Conservation (phyloP, 495 filamentous ascomycete genomes). For the Echria macrotheca region DNA sequence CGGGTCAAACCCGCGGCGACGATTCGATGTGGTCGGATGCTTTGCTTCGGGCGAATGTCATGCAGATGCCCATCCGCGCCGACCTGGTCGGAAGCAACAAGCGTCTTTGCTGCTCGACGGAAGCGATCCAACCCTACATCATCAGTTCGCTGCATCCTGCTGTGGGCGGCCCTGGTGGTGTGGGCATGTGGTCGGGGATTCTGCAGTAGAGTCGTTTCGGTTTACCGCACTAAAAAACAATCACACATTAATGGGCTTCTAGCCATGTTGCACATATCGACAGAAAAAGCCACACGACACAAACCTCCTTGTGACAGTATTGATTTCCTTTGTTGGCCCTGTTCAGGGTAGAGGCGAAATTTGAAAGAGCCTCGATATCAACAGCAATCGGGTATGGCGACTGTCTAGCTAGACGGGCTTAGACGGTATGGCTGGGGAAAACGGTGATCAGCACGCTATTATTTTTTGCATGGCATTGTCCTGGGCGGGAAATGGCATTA, state of each 20-base stretch:
- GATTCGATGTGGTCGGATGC: slow-evolving; percentile 34
- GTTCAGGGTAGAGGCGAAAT: slow-evolving; percentile 12
- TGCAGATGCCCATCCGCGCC: slow-evolving; percentile 34
- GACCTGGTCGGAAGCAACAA: slow-evolving; percentile 42
- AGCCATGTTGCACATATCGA: slow-evolving; percentile 20
- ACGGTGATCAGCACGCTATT: slow-evolving; percentile 15
- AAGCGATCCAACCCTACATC: slow-evolving; percentile 27
- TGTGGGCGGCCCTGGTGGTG: slow-evolving; percentile 41
- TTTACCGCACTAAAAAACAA: no score
- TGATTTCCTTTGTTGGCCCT: slow-evolving; percentile 23
- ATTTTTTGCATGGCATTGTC: slow-evolving; percentile 31
- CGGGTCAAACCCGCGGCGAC: slow-evolving; percentile 18
- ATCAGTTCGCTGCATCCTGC: slow-evolving; percentile 36
- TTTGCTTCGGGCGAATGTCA: slow-evolving; percentile 22
- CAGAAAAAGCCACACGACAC: slow-evolving; percentile 13
- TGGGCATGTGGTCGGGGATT: slow-evolving; percentile 58
- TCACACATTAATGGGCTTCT: slow-evolving; percentile 13
- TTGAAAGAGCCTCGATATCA: slow-evolving; percentile 17
- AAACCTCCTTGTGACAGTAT: slow-evolving; percentile 26
- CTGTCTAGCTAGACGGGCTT: slow-evolving; percentile 27
- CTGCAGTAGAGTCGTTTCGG: slow-evolving; percentile 35
- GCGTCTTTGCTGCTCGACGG: slow-evolving; percentile 55
- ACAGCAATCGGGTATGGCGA: slow-evolving; percentile 21
- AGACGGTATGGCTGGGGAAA: slow-evolving; percentile 23
- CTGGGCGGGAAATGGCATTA: slow-evolving; percentile 29